These are phyloP conservation scores for Coemansia sp. DNA, from an alignment of 192 early-diverging fungal genomes.

Conservation along the genomic window DNA sequence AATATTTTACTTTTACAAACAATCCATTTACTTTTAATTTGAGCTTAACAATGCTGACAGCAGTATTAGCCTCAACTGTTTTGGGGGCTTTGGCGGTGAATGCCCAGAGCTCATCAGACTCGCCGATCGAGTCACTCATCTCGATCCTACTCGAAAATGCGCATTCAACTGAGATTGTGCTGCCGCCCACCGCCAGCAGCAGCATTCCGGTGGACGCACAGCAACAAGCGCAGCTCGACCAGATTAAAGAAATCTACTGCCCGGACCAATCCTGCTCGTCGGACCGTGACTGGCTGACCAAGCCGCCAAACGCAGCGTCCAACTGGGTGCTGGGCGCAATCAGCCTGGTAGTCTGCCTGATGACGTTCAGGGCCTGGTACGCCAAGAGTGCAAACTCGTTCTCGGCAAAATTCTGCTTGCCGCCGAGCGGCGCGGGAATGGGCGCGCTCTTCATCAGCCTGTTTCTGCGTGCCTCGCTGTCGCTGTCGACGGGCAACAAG, in stretches of 20 bases:
- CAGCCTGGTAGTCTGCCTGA: not conserved
- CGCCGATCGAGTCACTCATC: too few relatives aligned
- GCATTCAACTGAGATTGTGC: not conserved
- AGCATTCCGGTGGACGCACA: not conserved
- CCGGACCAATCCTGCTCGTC: conserved; percentile 1
- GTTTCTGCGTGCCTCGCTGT: conserved; percentile 20
- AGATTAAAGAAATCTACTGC: conserved; percentile 5
- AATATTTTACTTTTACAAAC: too few relatives aligned
- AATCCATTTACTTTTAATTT: too few relatives aligned
- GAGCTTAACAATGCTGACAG: not conserved
- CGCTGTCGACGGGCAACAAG: not conserved
- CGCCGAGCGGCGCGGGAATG: not conserved
- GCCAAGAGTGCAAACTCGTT: not conserved
- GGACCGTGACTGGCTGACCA: conserved; percentile 23
- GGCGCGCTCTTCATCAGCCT: conserved; percentile 8
- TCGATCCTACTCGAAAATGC: too few relatives aligned
- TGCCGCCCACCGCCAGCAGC: too few relatives aligned
- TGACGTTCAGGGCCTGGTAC: not conserved
- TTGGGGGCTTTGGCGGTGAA: not conserved
- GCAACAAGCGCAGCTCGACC: not conserved
- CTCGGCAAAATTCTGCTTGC: not conserved
- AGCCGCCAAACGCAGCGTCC: conserved; percentile 1
- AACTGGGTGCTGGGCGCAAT: conserved; percentile 20
- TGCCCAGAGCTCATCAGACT: not conserved
- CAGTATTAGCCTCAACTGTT: not conserved